A percentile compares a stretch with the other conserved stretches of the same genome.
These are phyloP conservation scores for Ophiocordyceps camponoti-rufipedis DNA, from an alignment of 2,329 filamentous ascomycete species.

Conservation along the genomic window DNA sequence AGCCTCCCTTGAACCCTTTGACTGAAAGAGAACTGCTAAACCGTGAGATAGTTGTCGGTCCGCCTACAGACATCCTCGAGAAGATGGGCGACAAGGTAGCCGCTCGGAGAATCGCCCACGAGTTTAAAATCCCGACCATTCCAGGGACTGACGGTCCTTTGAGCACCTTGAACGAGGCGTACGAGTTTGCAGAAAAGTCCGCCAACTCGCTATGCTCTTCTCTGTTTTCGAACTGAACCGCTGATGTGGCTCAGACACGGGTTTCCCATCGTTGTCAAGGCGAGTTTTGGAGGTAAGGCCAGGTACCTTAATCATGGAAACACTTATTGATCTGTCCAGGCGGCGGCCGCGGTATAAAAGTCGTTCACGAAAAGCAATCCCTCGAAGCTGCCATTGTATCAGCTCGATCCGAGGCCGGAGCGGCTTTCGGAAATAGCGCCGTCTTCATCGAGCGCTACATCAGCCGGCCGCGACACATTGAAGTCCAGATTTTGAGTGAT, in stretches of 20 bases:
- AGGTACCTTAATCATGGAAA: not conserved
- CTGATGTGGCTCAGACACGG: conserved; percentile 5
- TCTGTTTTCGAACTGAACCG: not conserved
- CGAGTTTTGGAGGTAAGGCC: conserved; percentile 4
- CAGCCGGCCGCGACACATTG: conserved; percentile 17
- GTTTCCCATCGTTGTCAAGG: conserved; percentile 23
- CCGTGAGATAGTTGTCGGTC: conserved; percentile 27
- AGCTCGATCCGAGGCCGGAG: not conserved
- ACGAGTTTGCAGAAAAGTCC: not conserved
- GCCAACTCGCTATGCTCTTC: not conserved
- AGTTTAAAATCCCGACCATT: not conserved
- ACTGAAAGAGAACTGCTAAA: not conserved
- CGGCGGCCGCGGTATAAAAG: conserved; percentile 21
- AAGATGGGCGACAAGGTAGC: conserved; percentile 27
- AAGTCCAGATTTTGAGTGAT: conserved; percentile 26
- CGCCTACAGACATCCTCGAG: conserved; percentile 30
- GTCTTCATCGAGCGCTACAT: conserved; percentile 18
- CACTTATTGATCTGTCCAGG: conserved; percentile 11
- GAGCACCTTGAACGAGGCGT: not conserved
- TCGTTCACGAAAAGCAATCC: conserved; percentile 1
- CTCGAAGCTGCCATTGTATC: not conserved
- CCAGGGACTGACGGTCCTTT: not conserved
- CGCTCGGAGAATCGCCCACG: not conserved
- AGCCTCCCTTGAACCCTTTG: not conserved
- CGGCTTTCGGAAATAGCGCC: conserved; percentile 3